Conservation (phyloP, 129 eudicot species). For the Flaveria linearis region DNA sequence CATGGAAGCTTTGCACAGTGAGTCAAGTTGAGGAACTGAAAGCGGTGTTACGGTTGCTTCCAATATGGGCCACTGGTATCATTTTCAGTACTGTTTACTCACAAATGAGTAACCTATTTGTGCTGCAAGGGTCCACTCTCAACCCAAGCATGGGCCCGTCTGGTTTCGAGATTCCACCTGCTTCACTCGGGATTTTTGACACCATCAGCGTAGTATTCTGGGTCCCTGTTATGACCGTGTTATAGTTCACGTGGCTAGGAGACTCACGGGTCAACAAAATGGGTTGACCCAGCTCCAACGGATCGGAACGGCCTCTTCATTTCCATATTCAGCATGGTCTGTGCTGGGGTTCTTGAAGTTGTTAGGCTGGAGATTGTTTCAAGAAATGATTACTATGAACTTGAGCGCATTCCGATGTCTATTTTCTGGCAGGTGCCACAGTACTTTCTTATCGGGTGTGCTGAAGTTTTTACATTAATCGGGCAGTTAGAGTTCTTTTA, state of each 20-base stretch:
- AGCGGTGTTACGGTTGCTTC: slow-evolving; percentile 60
- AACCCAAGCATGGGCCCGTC: slow-evolving; percentile 45
- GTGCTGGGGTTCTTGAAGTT: slow-evolving; percentile 60
- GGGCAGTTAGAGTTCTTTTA: slow-evolving; percentile 80
- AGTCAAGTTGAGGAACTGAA: slow-evolving; percentile 79
- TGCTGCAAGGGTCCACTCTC: slow-evolving; percentile 54
- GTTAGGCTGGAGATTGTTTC: slow-evolving; percentile 46
- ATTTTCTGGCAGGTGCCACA: slow-evolving; percentile 82
- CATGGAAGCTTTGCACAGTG: slow-evolving; percentile 74
- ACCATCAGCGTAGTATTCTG: slow-evolving; percentile 62
- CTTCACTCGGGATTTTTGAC: slow-evolving; percentile 54
- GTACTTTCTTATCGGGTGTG: slow-evolving; percentile 66
- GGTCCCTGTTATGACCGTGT: slow-evolving; percentile 64
- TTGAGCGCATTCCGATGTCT: slow-evolving; percentile 46
- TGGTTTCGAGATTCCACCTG: slow-evolving; percentile 56
- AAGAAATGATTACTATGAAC: slow-evolving; percentile 45
- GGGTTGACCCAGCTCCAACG: slow-evolving; percentile 67
- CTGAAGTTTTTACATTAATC: slow-evolving; percentile 63
- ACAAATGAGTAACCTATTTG: slow-evolving; percentile 59
- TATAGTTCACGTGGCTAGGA: slow-evolving; percentile 48
- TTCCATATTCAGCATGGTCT: slow-evolving; percentile 59
- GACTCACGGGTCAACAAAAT: slow-evolving; percentile 51
- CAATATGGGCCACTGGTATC: slow-evolving; percentile 70
- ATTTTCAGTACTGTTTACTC: slow-evolving; percentile 54
- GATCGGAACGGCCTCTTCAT: slow-evolving; percentile 63